Percentiles rank a stretch among this genome's conserved stretches.
Conservation (phyloP, 257 asterid species). For the Coffea canephora region DNA sequence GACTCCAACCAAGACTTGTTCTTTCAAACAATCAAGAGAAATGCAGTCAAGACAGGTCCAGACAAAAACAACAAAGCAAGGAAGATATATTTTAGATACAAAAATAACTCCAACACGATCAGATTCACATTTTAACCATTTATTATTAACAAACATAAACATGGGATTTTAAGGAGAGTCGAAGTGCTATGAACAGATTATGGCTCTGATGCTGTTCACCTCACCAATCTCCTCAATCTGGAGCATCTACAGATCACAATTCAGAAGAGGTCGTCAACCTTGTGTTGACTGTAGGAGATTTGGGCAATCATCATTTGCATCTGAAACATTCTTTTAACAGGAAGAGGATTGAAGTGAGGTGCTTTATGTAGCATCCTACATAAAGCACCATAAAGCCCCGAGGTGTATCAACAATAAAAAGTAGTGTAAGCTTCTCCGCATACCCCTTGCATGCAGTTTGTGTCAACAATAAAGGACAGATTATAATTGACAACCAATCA, state of each 20-base stretch:
- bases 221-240: background rate
- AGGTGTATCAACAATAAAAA: background rate
- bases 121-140: background rate
- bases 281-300: background rate
- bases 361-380: background rate
- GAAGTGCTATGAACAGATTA: background rate
- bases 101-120: background rate
- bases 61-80: background rate
- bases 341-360: background rate
- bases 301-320: background rate
- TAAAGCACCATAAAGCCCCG: background rate
- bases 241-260: background rate
- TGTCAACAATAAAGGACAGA: background rate
- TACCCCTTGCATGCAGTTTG: background rate
- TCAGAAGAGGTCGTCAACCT: background rate
- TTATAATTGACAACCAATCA: background rate
- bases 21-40: constrained; percentile 41
- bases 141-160: background rate
- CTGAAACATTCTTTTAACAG: background rate
- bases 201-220: background rate
- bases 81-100: background rate
- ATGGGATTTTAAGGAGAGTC: background rate
- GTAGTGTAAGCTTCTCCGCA: background rate
- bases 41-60: constrained; percentile 15
- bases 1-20: constrained; percentile 96